Percentiles rank a stretch among this genome's conserved stretches.
These are phyloP conservation scores for Stemphylium lycopersici DNA, from an alignment of 2,329 filamentous ascomycete species.

Conservation along the genomic window DNA sequence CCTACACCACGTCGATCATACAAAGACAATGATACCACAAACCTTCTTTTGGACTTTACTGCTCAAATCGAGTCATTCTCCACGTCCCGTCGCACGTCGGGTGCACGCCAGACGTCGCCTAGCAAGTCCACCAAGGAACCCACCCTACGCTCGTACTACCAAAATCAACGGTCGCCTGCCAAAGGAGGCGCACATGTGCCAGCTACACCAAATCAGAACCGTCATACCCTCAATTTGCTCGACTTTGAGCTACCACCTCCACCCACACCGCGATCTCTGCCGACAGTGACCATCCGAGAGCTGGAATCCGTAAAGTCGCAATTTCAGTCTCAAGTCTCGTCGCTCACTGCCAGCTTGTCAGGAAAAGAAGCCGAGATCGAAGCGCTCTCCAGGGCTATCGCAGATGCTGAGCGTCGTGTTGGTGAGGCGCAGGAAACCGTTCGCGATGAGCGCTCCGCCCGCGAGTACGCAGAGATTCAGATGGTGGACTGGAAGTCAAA, in stretches of 20 bases:
- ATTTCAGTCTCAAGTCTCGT: slow-evolving; percentile 91
- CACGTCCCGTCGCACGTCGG: slow-evolving; percentile 48
- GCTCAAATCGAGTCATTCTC: slow-evolving; percentile 70
- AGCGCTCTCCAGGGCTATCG: slow-evolving; percentile 84
- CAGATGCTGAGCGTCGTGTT: slow-evolving; percentile 89
- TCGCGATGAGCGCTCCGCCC: slow-evolving; percentile 73
- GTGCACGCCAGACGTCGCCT: slow-evolving; percentile 55
- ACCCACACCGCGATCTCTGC: slow-evolving; percentile 89
- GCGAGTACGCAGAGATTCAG: slow-evolving; percentile 75
- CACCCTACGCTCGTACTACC: slow-evolving; percentile 54
- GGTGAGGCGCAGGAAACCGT: slow-evolving; percentile 84
- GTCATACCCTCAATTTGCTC: slow-evolving; percentile 54
- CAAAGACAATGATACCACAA: slow-evolving; percentile 68
- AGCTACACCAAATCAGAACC: slow-evolving; percentile 41
- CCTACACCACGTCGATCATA: slow-evolving; percentile 61
- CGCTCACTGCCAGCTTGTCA: slow-evolving; percentile 87
- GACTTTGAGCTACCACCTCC: slow-evolving; percentile 95
- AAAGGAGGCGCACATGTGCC: slow-evolving; percentile 36
- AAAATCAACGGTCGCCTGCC: slow-evolving; percentile 42
- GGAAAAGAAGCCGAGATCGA: slow-evolving; percentile 92
- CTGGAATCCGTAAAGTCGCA: slow-evolving; percentile 89
- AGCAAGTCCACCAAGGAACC: slow-evolving; percentile 57
- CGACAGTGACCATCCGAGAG: slow-evolving; percentile 88
- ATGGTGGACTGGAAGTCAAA: slow-evolving; percentile 84
- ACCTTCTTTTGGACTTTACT: slow-evolving; percentile 85